Evolutionary conservation across 116 monocot genomes (phyloP).

Genomic region (Dioscorea cayenensis): DNA sequence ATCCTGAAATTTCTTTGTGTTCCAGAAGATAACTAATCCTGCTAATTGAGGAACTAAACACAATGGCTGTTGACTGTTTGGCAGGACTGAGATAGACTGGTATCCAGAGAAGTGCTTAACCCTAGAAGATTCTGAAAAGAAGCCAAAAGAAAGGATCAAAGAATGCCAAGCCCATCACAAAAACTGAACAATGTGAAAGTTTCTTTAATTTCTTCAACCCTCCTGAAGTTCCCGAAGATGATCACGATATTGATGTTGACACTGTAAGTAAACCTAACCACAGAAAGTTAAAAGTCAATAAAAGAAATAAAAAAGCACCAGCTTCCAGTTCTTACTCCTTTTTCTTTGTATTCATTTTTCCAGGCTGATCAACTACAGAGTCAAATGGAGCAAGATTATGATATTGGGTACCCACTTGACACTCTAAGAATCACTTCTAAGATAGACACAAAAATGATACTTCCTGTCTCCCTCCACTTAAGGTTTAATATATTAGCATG

Average conservation of each 20-base stretch:
- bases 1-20: neutral
- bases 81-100: conserved; percentile 90
- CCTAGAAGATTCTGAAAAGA: conserved; percentile 82
- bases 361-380: conserved; percentile 82
- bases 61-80: conserved; percentile 1
- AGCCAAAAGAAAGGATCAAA: conserved; percentile 83
- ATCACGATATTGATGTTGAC: conserved; percentile 79
- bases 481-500: neutral
- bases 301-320: neutral
- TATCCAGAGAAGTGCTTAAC: conserved; percentile 81
- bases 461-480: no score
- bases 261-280: conserved; percentile 29
- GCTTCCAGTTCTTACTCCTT: neutral
- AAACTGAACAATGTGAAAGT: conserved; percentile 77
- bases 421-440: neutral
- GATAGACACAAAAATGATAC: no score
- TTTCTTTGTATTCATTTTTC: conserved; percentile 2
- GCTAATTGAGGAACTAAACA: neutral
- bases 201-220: conserved; percentile 97
- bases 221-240: conserved; percentile 70
- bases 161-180: conserved; percentile 66
- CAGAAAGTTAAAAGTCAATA: neutral
- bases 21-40: neutral
- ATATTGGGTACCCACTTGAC: conserved; percentile 54
- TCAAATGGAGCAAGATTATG: conserved; percentile 89